Conservation (phyloP, 176 grass and related monocot genomes). For the Cenchrus americanus region DNA sequence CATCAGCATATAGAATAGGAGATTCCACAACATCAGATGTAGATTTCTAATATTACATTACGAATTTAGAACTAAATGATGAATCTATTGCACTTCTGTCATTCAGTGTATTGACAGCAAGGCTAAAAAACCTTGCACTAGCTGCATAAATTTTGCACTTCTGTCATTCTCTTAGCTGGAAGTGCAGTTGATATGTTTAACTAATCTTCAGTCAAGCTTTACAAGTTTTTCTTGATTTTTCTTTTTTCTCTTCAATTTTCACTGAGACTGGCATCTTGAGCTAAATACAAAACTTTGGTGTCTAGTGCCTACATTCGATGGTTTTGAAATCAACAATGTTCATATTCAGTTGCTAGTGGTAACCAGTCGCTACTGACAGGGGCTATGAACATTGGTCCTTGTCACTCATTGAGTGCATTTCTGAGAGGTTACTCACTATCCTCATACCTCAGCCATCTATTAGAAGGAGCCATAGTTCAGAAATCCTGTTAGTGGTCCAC, state of each 20-base stretch:
- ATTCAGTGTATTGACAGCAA: background rate
- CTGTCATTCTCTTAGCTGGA: background rate
- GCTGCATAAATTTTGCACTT: constrained; percentile 1
- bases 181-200: constrained; percentile 11
- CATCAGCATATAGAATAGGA: background rate
- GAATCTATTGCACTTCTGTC: background rate
- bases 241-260: background rate
- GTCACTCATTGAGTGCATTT: constrained; percentile 53
- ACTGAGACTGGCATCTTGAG: background rate
- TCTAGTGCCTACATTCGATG: background rate
- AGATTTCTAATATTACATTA: background rate
- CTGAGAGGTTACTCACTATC: constrained; percentile 53
- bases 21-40: background rate
- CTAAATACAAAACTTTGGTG: constrained; percentile 18
- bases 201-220: background rate
- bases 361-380: constrained; percentile 1
- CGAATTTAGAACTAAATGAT: background rate
- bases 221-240: background rate
- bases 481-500: constrained; percentile 48
- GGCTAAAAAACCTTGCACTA: background rate
- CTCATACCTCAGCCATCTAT: constrained; percentile 45
- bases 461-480: constrained; percentile 30
- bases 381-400: background rate
- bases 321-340: constrained; percentile 16
- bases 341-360: constrained; percentile 11